Base-by-base conservation (phyloP, 2,329 filamentous ascomycete genomes). In the Phialemonium atrogriseum region DNA sequence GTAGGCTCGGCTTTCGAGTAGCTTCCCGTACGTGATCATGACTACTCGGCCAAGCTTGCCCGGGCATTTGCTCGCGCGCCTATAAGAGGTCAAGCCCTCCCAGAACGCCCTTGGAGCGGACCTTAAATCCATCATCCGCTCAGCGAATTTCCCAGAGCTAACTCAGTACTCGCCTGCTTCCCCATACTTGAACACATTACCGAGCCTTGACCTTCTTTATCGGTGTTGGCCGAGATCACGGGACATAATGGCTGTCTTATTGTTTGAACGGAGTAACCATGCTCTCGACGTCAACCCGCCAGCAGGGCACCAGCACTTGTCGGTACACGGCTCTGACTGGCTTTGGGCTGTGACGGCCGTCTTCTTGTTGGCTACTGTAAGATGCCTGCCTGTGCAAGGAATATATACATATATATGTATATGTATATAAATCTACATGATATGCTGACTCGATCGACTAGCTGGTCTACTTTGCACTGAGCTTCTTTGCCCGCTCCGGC, bases 281-380 rank as follows among this genome's bases (percentile, higher is more conserved):
- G 67, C 64, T 14, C 53, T 74, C 22, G 38, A 52, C 20, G 46
- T 60, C 50, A 69, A 74, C 53, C 65, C 64, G 3, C 56, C 60
- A 0, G 40, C 37, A 3, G 61, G 61, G 7, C 51, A 55, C 24
- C 49, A 62, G 32, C 30, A 40, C 12, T 55, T 72, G 13, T 56
- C 59, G 1, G 50, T 49, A 1, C 50, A 65, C 34, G 70, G 69
- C 33, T 72, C 68, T 24, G 52, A 69, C 56, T 75, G 69, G 70
- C 57, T 73, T 10, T 74, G 62, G 60, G 58, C 69, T 19, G 65
- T 69, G n/a, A 63, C 60, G 5, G 65, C 68, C 34, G 32, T 73
- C 45, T 70, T 64, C 41, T 37, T 52, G 5, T 14, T 71, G 11
- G 53, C 58, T n/a, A 64, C 69, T 37, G 62, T 68, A 47, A 25